Evolutionary conservation across 225 moss, liverwort and hornwort species (phyloP).

Genomic region (Physcomitrellopsis africana): DNA sequence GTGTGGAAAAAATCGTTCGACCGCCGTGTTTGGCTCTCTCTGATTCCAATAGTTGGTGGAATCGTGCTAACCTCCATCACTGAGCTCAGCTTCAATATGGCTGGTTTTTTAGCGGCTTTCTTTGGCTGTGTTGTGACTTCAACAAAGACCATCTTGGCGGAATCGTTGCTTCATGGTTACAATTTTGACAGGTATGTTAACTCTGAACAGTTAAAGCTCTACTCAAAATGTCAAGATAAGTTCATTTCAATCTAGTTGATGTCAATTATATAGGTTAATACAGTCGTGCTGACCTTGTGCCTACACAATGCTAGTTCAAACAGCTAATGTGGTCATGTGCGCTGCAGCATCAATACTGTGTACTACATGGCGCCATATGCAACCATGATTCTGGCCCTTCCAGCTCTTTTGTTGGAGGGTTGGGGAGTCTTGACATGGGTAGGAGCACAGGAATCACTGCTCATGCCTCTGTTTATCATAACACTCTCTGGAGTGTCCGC

Average conservation of each 20-base stretch:
- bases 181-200: constrained; percentile 74
- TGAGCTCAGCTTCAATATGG: constrained; percentile 79
- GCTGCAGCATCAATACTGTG: constrained; percentile 80
- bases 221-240: neutral
- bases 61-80: constrained; percentile 80
- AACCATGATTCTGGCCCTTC: constrained; percentile 74
- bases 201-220: neutral
- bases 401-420: constrained; percentile 72
- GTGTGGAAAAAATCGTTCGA: constrained; percentile 81
- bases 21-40: constrained; percentile 72
- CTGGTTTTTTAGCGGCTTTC: constrained; percentile 78
- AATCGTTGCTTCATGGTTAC: constrained; percentile 79
- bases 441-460: constrained; percentile 32
- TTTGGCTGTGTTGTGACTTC: constrained; percentile 82
- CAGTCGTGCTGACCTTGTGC: neutral
- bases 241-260: neutral
- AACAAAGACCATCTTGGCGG: constrained; percentile 81
- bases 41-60: constrained; percentile 82
- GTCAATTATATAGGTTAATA: neutral
- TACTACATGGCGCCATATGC: constrained; percentile 90
- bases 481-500: constrained; percentile 71
- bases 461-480: constrained; percentile 61
- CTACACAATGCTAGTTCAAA: neutral
- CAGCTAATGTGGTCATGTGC: constrained; percentile 18
- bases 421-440: constrained; percentile 58